Evolutionary conservation across 441 rosid genomes (phyloP).

Genomic region (Lepidium campestre): DNA sequence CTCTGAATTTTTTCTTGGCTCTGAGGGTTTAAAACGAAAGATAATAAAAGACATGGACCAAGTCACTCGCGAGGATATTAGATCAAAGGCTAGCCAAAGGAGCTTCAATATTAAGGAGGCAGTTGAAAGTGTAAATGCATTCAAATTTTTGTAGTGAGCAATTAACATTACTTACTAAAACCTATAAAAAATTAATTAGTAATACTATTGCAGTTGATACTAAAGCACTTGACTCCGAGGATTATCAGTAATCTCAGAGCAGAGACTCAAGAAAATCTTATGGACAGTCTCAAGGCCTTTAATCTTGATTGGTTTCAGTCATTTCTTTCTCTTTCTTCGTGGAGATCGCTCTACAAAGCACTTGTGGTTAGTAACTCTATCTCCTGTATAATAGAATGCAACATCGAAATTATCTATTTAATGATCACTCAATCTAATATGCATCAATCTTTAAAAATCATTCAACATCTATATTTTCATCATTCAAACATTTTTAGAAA

Average conservation of each 20-base stretch:
- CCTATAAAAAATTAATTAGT: too few relatives aligned
- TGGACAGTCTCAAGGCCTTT: neutral
- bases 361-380: neutral
- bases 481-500: too few relatives aligned
- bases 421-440: too few relatives aligned
- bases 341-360: neutral
- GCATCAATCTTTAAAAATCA: too few relatives aligned
- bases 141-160: neutral
- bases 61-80: neutral
- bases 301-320: neutral
- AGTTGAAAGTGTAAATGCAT: neutral
- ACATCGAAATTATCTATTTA: too few relatives aligned
- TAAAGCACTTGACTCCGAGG: neutral
- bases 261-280: neutral
- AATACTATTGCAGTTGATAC: neutral
- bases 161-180: too few relatives aligned
- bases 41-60: neutral
- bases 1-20: neutral
- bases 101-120: neutral
- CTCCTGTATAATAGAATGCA: too few relatives aligned
- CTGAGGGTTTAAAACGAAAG: neutral
- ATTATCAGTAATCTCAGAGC: neutral
- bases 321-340: neutral
- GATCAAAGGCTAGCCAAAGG: neutral
- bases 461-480: too few relatives aligned